Evolutionary conservation across 768 basidiomycete species (phyloP), one percentile per base, ranked within the genome.

Genomic region (Mycena albidolilacea): DNA sequence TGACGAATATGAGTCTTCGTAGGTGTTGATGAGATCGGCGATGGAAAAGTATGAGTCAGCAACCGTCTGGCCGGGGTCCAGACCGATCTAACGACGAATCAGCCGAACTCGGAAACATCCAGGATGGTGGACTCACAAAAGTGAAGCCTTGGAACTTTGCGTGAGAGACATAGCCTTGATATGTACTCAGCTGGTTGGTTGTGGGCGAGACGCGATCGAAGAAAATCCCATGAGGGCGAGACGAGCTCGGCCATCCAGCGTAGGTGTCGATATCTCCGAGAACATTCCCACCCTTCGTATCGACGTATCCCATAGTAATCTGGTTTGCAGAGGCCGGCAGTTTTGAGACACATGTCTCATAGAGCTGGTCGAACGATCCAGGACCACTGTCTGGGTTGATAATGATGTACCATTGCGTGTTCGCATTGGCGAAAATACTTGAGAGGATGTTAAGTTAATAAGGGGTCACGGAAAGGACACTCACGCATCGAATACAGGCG

Each of bases 371-470:
- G 48, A n/a, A 5, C 7, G 48, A 10, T n/a, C 48, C 48, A 21
- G 48, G 48, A 7, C 48, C 48, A 50, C 4, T 50, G 48, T 50
- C 48, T 10, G 48, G 48, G 15, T 50, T 50, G 48, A 50, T 50
- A 17, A 50, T n/a, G 48, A 50, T 50, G 15, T 50, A 50, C 48
- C 48, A 50, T 50, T 50, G 48, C 19, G 48, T 10, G 48, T 50
- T 50, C 48, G 48, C 6, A n/a, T 50, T 50, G 19, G 48, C 48
- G 48, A 70, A 71, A 17, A 75, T 75, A 9, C 73, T 75, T 17
- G 2, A 30, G 14, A 8, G 55, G 46, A 48, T 12, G 17, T 11
- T 62, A 30, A 30, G 30, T 30, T 30, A 30, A 30, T 30, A 5
- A 38, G 17, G 10, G 23, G 3, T 30, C 46, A 43, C 10, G 30